Percentiles rank a stretch among this genome's conserved stretches.
phyloP scores from a whole-genome alignment of 495 filamentous ascomycete species.

The Penicillium coffeae region DNA sequence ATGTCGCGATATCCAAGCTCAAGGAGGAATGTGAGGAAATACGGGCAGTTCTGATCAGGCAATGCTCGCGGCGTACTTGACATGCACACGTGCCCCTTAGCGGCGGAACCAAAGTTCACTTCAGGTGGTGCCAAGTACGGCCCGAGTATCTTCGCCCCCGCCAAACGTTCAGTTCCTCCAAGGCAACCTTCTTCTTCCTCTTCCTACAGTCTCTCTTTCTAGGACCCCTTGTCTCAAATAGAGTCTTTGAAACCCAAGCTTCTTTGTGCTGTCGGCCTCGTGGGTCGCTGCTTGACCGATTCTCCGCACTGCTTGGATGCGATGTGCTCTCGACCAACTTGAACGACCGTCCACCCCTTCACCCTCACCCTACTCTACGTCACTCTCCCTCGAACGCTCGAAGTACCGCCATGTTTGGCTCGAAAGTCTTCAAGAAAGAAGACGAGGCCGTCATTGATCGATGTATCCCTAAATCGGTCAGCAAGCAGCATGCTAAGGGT shows the following conservation, averaged over 20 bases:
- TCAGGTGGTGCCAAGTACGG: neutral
- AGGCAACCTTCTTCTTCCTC: neutral
- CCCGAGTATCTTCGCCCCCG: neutral
- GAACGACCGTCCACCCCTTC: slow-evolving; percentile 1
- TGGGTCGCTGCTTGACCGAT: too few species aligned
- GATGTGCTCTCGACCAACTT: slow-evolving; percentile 29
- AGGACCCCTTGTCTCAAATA: neutral
- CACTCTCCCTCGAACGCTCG: neutral
- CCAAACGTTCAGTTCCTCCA: neutral
- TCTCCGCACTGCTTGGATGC: slow-evolving; percentile 19
- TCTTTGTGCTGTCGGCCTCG: neutral
- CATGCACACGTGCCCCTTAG: neutral
- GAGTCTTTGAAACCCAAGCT: neutral
- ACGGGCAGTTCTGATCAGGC: neutral
- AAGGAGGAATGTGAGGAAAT: neutral
- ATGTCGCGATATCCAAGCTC: too few species aligned
- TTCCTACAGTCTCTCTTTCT: neutral
- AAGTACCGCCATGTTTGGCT: slow-evolving; percentile 57
- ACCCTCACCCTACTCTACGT: slow-evolving; percentile 5
- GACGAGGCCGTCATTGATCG: slow-evolving; percentile 93
- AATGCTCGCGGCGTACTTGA: neutral
- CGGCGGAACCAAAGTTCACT: neutral
- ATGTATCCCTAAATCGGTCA: slow-evolving; percentile 81
- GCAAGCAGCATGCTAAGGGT: slow-evolving; percentile 93
- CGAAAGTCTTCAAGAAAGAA: slow-evolving; percentile 76